These are phyloP conservation scores for Rhododendron molle DNA, from an alignment of 148 eudicot species.

Conservation along the genomic window DNA sequence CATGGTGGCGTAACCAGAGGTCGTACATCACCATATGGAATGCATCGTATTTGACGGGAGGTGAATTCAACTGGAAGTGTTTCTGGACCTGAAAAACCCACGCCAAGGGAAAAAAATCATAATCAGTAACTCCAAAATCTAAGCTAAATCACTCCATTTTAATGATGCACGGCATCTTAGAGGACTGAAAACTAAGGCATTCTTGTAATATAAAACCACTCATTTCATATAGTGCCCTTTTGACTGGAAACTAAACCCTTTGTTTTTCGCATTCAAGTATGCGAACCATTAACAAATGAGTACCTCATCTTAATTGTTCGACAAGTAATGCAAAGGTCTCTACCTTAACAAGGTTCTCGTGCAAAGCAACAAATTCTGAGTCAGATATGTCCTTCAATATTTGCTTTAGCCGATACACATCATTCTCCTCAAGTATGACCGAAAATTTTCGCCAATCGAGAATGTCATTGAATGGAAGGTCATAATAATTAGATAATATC, in stretches of 20 bases:
- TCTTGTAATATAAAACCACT: background rate
- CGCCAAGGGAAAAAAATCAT: background rate
- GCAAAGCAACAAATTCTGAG: background rate
- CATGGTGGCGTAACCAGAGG: slow-evolving; percentile 10
- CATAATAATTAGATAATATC: slow-evolving; percentile 1
- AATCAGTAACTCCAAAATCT: background rate
- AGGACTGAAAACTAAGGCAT: background rate
- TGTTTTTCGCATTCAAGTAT: background rate
- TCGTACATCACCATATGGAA: slow-evolving; percentile 17
- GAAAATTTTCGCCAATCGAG: slow-evolving; percentile 7
- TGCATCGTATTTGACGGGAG: slow-evolving; percentile 6
- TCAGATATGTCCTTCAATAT: background rate
- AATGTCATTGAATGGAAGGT: slow-evolving; percentile 6
- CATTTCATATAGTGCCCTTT: background rate
- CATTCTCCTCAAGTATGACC: background rate
- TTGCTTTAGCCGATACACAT: background rate
- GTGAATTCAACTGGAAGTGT: slow-evolving; percentile 11
- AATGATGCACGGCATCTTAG: background rate
- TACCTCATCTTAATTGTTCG: background rate
- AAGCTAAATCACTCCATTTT: background rate
- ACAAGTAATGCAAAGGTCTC: background rate
- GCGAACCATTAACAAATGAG: background rate
- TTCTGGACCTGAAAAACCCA: slow-evolving; percentile 9
- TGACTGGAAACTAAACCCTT: background rate
- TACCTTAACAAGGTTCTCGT: slow-evolving; percentile 2